phyloP scores from a whole-genome alignment of 164 flowering plant species.

The Stephania japonica region DNA sequence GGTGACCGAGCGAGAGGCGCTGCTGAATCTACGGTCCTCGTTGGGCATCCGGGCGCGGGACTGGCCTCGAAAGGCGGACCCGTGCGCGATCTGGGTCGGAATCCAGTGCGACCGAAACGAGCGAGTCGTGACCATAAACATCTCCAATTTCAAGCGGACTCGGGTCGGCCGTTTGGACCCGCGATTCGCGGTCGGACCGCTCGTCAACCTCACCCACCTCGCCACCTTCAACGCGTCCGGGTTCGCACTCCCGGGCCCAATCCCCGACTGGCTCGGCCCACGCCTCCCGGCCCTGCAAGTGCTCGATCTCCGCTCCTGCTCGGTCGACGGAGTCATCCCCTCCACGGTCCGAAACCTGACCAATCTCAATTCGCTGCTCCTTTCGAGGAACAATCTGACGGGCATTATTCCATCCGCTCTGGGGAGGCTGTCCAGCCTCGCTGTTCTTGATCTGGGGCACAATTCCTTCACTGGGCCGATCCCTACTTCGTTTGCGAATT shows the following conservation, averaged over 20 bases:
- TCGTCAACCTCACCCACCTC: slow-evolving; percentile 49
- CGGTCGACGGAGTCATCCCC: slow-evolving; percentile 52
- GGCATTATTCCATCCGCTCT: slow-evolving; percentile 34
- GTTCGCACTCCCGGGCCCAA: slow-evolving; percentile 56
- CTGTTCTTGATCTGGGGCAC: slow-evolving; percentile 33
- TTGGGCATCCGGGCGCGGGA: slow-evolving; percentile 68
- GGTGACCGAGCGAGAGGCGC: slow-evolving; percentile 38
- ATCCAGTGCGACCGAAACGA: slow-evolving; percentile 42
- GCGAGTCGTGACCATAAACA: slow-evolving; percentile 39
- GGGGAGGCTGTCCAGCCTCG: slow-evolving; percentile 20
- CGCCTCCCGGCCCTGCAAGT: slow-evolving; percentile 34
- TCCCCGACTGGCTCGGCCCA: slow-evolving; percentile 68
- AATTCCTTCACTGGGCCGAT: slow-evolving; percentile 37
- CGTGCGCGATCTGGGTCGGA: slow-evolving; percentile 61
- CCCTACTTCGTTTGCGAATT: slow-evolving; percentile 24
- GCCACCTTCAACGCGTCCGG: slow-evolving; percentile 55
- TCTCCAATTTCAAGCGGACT: slow-evolving; percentile 59
- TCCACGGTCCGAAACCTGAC: slow-evolving; percentile 34
- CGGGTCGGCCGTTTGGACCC: slow-evolving; percentile 38
- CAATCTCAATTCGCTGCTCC: slow-evolving; percentile 29
- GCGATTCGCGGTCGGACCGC: slow-evolving; percentile 47
- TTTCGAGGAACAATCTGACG: slow-evolving; percentile 43
- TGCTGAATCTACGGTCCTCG: slow-evolving; percentile 63
- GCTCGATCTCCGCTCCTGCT: slow-evolving; percentile 61
- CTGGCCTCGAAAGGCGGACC: slow-evolving; percentile 76